phyloP scores from a whole-genome alignment of 1,284 basidiomycete genomes.

The Kwoniella shivajii region DNA sequence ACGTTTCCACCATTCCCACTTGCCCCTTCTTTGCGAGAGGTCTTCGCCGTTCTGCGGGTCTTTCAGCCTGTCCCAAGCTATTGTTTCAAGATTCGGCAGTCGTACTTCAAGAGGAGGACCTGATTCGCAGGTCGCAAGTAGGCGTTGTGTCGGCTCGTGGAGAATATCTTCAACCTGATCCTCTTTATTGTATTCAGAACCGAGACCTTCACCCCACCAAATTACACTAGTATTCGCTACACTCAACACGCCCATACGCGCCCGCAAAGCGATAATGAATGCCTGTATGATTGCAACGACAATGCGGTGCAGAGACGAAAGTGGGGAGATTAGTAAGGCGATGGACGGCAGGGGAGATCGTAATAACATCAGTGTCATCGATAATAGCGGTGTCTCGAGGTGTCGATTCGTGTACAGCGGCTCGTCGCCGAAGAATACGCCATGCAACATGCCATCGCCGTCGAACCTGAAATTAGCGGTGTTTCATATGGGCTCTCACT shows the following conservation, averaged over 20 bases:
- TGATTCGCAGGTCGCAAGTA: slow-evolving; percentile 58
- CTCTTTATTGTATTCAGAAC: slow-evolving; percentile 31
- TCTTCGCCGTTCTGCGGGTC: slow-evolving; percentile 36
- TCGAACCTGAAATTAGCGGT: slow-evolving; percentile 40
- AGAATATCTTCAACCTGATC: slow-evolving; percentile 9
- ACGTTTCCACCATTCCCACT: slow-evolving; percentile 33
- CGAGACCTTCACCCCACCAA: slow-evolving; percentile 48
- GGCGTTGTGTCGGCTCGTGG: slow-evolving; percentile 38
- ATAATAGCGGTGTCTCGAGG: slow-evolving; percentile 39
- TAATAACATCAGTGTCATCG: slow-evolving; percentile 37
- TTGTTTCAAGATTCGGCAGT: slow-evolving; percentile 57
- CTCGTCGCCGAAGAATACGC: slow-evolving; percentile 52
- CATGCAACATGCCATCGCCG: slow-evolving; percentile 58
- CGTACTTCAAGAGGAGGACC: slow-evolving; percentile 56
- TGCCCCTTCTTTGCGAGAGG: slow-evolving; percentile 31
- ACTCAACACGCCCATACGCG: slow-evolving; percentile 48
- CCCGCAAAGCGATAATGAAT: slow-evolving; percentile 45
- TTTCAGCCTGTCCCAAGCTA: slow-evolving; percentile 51
- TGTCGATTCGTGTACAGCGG: slow-evolving; percentile 43
- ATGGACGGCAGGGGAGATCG: slow-evolving; percentile 57
- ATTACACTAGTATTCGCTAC: slow-evolving; percentile 58
- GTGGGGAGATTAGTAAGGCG: slow-evolving; percentile 56
- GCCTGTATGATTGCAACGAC: slow-evolving; percentile 54
- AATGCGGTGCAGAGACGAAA: slow-evolving; percentile 50
- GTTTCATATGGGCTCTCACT: not conserved